Base-by-base conservation (phyloP, 768 basidiomycete genomes). In the Royoungia palumana region DNA sequence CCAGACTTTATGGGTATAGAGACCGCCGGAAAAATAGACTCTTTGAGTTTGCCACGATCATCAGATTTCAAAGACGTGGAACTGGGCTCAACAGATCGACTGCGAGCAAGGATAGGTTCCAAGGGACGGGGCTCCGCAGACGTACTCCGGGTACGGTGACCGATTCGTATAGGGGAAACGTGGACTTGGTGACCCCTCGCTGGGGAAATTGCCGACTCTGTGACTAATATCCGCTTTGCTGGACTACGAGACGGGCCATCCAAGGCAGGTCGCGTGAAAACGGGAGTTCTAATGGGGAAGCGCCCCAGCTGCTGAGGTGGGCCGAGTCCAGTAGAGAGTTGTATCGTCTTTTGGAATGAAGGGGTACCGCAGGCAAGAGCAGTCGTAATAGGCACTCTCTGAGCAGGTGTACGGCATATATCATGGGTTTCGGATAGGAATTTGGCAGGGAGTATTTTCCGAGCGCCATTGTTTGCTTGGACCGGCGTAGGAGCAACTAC, bases 371-470 rank as follows among this genome's bases (percentile, higher is more conserved):
- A 71, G 8, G 69, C 66, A 49, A 81, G 66, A 3, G 77, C 80
- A 53, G 80, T 66, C 34, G 73, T 66, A 6, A 86, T 73, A 14
- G 79, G 77, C 41, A 88, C 77, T 49, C 86, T 75, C 40, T 80
- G 77, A 2, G 86, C 85, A 35, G 86, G 86, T 5, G 84, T 82
- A 36, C 76, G 76, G 42, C 61, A 56, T 10, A 69, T 61, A 35
- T 80, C 75, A 40, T 75, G 37, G 57, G 47, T 44, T 62, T 67
- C 47, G 67, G 57, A 40, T 58, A 69, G 49, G 61, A 65, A 54
- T 66, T 75, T 59, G 54, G 62, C 35, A n/a, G 70, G 68, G 16
- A 71, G 67, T 22, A 53, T 41, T 43, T 49, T 56, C 25, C 30
- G 37, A 28, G 44, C 5, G 35, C 30, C 27, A 24, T 25, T 41